Conservation (phyloP, 768 basidiomycete species). For the Leccinum fibrillosum region DNA sequence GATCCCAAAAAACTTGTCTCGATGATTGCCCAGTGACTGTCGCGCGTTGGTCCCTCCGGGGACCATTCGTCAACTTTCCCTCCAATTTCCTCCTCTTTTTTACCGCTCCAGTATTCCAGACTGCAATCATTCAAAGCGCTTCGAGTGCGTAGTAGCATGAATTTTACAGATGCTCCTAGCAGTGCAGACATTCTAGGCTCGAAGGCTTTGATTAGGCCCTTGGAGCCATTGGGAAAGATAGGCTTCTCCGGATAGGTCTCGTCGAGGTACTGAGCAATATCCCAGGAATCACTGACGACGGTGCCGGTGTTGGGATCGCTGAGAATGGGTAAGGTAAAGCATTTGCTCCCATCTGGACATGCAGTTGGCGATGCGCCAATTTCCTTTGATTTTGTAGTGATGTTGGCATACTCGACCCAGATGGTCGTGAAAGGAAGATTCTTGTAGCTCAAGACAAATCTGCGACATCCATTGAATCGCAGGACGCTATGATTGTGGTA, state of each 20-base stretch:
- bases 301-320: constrained; percentile 30
- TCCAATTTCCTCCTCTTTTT: constrained; percentile 4
- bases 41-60: background rate
- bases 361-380: constrained; percentile 26
- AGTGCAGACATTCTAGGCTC: background rate
- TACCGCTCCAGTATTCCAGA: constrained; percentile 35
- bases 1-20: constrained; percentile 12
- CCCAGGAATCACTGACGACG: constrained; percentile 30
- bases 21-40: background rate
- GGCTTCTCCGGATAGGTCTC: constrained; percentile 32
- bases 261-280: constrained; percentile 37
- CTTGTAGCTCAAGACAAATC: constrained; percentile 33
- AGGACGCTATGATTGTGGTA: background rate
- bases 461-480: constrained; percentile 5
- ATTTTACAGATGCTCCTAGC: background rate
- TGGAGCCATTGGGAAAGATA: constrained; percentile 22
- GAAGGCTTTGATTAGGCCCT: constrained; percentile 22
- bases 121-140: background rate
- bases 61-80: background rate
- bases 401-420: constrained; percentile 36
- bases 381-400: constrained; percentile 20
- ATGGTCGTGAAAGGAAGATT: constrained; percentile 31
- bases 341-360: constrained; percentile 15
- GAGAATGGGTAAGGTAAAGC: constrained; percentile 35
- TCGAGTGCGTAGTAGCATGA: constrained; percentile 5